Evolutionary conservation across 2,329 filamentous ascomycete genomes (phyloP).

Genomic region (Aureobasidium sp.): DNA sequence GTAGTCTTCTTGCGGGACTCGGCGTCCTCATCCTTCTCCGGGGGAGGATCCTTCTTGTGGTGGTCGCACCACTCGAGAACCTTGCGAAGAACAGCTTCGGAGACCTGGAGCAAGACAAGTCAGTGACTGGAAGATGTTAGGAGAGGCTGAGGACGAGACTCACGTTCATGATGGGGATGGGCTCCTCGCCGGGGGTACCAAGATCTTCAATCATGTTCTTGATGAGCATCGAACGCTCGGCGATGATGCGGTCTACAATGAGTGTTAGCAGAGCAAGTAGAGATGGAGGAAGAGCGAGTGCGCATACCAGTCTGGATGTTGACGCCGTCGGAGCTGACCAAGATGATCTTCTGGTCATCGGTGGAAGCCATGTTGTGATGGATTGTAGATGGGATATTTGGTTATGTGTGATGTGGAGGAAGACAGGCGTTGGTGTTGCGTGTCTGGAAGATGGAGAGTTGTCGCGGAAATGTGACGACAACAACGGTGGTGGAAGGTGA

Average conservation of each 20-base stretch:
- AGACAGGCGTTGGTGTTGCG: background rate
- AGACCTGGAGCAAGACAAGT: conserved; percentile 46
- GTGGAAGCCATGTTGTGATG: conserved; percentile 24
- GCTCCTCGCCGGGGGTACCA: conserved; percentile 53
- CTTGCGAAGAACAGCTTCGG: conserved; percentile 87
- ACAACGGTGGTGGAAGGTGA: background rate
- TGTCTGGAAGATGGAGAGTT: conserved; percentile 1
- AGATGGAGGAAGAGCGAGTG: conserved; percentile 6
- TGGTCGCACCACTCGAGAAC: conserved; percentile 98
- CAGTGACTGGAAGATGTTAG: background rate
- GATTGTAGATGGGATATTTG: conserved; percentile 11
- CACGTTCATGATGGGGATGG: conserved; percentile 79
- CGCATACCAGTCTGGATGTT: conserved; percentile 33
- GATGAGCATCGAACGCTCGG: conserved; percentile 87
- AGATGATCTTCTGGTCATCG: conserved; percentile 30
- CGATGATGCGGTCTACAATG: conserved; percentile 62
- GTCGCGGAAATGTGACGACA: background rate
- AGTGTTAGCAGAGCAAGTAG: conserved; percentile 13
- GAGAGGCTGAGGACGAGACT: conserved; percentile 16
- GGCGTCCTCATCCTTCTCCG: conserved; percentile 75
- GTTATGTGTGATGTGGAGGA: background rate
- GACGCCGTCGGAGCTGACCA: conserved; percentile 38
- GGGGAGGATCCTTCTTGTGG: conserved; percentile 82
- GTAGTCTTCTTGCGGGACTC: conserved; percentile 97
- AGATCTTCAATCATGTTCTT: conserved; percentile 98